Base-by-base conservation (phyloP, 148 eudicot species). In the Vaccinium corymbosum region DNA sequence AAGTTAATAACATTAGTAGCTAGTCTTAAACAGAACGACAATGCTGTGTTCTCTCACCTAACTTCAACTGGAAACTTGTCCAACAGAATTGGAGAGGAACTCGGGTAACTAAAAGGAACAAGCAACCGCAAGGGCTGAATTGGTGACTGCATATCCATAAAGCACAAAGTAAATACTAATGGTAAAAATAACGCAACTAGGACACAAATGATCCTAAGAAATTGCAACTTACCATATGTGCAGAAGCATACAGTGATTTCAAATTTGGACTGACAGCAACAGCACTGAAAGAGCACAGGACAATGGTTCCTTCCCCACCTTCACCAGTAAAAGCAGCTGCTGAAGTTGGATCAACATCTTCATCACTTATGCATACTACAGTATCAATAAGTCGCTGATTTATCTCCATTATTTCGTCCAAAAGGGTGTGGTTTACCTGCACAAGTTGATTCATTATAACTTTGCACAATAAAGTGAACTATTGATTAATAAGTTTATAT, bases 61-160 rank as follows among this genome's bases (percentile, higher is more conserved):
- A 89, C 89, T 87, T 91, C 94, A 79, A 91, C 90, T 14, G 98
- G 97, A 85, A 96, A 92, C 90, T 94, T 94, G 87, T 96, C 99
- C 91, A 96, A 81, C 82, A 96, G 88, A 66, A 96, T 82, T 22
- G 98, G 98, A 68, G 97, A 94, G 80, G 92, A 93, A 87, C 92
- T 90, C 78, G 99, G 99, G 89, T 96, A 96, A 88, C 92, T 92
- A 55, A 90, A 86, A 52, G 99, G 99, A 89, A 96, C 88, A 81
- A 96, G 94, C 89, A 96, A 77, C 85, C 91, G 86, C 80, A 96
- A 87, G 61, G 98, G 99, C 89, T 96, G 98, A 86, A 96, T 96
- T 38, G 93, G 97, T 46, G 95, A 93, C 99, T 96, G 97, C 87
- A 92, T 57, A 86, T 27, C 46, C 62, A 74, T 55, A 72, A 61